Evolutionary conservation across 2,329 filamentous ascomycete species (phyloP).

Genomic region (Dothideomycetidae sp.): DNA sequence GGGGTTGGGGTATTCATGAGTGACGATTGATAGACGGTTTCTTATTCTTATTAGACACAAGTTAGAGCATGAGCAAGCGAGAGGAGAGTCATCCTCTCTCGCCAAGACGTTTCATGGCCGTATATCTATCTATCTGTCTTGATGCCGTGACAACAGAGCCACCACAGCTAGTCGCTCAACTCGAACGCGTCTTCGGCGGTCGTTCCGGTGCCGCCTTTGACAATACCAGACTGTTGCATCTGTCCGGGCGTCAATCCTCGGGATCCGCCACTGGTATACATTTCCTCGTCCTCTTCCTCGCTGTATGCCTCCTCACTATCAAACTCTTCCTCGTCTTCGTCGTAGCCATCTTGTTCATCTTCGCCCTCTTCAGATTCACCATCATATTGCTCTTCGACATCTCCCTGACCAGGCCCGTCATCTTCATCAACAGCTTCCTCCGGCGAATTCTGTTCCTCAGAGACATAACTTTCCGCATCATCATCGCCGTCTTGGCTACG

Average conservation of each 20-base stretch:
- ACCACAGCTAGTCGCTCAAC: constrained; percentile 13
- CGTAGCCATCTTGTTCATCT: constrained; percentile 2
- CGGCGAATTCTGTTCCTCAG: neutral
- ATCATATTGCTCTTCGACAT: neutral
- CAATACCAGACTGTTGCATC: constrained; percentile 8
- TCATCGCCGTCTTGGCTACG: constrained; percentile 6
- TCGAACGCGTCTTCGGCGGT: constrained; percentile 13
- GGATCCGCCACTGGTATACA: neutral
- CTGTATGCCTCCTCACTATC: constrained; percentile 1
- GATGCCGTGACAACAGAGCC: neutral
- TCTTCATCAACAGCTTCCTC: neutral
- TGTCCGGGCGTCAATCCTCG: constrained; percentile 5
- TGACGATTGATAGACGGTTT: neutral
- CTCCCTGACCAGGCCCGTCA: neutral
- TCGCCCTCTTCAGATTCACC: constrained; percentile 4
- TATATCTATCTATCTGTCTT: neutral
- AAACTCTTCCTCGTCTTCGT: constrained; percentile 3
- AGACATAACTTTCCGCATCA: constrained; percentile 1
- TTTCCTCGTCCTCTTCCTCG: neutral
- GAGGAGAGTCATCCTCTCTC: neutral
- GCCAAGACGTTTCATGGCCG: constrained; percentile 2
- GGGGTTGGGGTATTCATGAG: neutral
- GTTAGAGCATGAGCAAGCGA: neutral
- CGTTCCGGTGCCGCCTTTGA: constrained; percentile 13
- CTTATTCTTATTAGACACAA: neutral